phyloP scores from a whole-genome alignment of 176 grass and related monocot genomes.

The Musa beccarii region DNA sequence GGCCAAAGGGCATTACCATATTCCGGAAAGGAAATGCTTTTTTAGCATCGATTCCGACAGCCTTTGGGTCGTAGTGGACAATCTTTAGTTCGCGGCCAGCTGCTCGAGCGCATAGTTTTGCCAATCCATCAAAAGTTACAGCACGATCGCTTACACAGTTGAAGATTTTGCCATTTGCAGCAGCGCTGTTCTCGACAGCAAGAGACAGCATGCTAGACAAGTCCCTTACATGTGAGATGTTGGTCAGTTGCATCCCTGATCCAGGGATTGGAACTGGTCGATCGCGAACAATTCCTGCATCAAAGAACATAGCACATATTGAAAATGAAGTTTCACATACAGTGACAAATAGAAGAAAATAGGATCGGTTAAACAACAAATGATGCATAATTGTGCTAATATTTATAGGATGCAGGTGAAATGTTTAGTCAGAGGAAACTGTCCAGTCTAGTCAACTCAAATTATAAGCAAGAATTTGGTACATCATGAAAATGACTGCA shows the following conservation, averaged over 20 bases:
- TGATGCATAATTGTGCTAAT: neutral
- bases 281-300: slow-evolving; percentile 60
- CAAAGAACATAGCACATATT: neutral
- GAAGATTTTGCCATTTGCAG: slow-evolving; percentile 47
- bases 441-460: too few relatives aligned
- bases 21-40: slow-evolving; percentile 91
- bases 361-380: neutral
- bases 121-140: slow-evolving; percentile 74
- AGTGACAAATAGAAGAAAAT: neutral
- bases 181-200: slow-evolving; percentile 45
- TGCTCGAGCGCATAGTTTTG: slow-evolving; percentile 58
- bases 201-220: slow-evolving; percentile 67
- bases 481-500: too few relatives aligned
- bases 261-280: slow-evolving; percentile 78
- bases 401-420: neutral
- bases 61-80: slow-evolving; percentile 67
- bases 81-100: slow-evolving; percentile 35
- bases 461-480: too few relatives aligned
- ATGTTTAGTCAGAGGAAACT: too few relatives aligned
- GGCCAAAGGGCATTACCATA: slow-evolving; percentile 40
- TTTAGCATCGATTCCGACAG: slow-evolving; percentile 54
- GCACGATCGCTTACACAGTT: slow-evolving; percentile 83
- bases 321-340: neutral
- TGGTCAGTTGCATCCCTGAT: slow-evolving; percentile 87
- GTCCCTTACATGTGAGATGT: slow-evolving; percentile 66